phyloP scores from a whole-genome alignment of 768 basidiomycete species.

The Mycena haematopus region DNA sequence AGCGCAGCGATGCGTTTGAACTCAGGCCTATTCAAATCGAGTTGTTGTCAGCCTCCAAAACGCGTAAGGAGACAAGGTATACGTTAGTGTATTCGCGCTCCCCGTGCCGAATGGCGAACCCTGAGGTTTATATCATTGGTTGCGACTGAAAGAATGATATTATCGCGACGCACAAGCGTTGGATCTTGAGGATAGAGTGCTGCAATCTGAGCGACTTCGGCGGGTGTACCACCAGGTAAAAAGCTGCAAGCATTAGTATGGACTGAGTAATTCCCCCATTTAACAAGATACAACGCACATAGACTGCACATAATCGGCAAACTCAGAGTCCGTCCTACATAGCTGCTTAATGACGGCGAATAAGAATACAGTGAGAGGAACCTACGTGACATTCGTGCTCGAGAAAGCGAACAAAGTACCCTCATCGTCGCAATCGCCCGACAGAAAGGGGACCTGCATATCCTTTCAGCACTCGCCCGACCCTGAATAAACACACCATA shows the following conservation, averaged over 20 bases:
- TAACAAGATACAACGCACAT: not conserved
- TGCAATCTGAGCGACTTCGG: not conserved
- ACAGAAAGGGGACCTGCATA: not conserved
- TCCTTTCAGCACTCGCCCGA: not conserved
- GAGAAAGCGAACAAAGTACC: not conserved
- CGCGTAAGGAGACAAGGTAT: not conserved
- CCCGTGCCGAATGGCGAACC: conserved; percentile 20
- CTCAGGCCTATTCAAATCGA: conserved; percentile 39
- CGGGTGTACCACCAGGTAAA: not conserved
- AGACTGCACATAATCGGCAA: not conserved
- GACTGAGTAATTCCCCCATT: not conserved
- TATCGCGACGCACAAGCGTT: not conserved
- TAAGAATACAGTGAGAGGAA: not conserved
- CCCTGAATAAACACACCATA: not conserved
- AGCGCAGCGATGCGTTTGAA: conserved; percentile 47
- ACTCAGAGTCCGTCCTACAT: not conserved
- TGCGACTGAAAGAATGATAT: not conserved
- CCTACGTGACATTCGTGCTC: not conserved
- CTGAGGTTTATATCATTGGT: not conserved
- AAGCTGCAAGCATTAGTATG: not conserved
- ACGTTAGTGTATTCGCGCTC: conserved; percentile 5
- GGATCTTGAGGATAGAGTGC: conserved; percentile 10
- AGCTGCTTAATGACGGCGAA: not conserved
- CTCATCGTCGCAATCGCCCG: not conserved
- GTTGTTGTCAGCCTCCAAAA: not conserved